Conservation (phyloP, 352 stramenopile genomes). For the Globisporangium paddicum region DNA sequence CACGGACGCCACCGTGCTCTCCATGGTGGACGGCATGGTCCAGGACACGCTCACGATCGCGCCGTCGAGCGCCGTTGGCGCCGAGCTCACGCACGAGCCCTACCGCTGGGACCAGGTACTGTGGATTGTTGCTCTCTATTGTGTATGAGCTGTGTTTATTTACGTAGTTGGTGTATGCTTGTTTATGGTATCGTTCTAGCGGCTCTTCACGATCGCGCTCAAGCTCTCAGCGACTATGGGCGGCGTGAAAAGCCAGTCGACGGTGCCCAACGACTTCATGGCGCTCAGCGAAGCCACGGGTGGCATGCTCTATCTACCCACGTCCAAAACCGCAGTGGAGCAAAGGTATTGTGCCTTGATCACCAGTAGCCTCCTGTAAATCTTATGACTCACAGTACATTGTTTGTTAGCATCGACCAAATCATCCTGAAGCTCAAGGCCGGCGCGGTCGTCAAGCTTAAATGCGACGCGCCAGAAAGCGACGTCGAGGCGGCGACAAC, state of each 20-base stretch:
- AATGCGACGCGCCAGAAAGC: constrained; percentile 47
- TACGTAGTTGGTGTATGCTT: background rate
- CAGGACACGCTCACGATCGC: constrained; percentile 75
- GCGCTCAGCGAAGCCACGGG: constrained; percentile 82
- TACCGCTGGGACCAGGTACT: constrained; percentile 80
- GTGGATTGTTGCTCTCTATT: background rate
- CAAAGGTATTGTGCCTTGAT: constrained; percentile 17
- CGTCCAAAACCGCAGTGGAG: constrained; percentile 71
- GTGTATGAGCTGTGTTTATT: no score
- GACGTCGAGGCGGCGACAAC: constrained; percentile 41
- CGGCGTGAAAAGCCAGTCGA: constrained; percentile 37
- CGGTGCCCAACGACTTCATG: constrained; percentile 71
- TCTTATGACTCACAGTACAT: background rate
- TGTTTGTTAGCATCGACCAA: constrained; percentile 66
- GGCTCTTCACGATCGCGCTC: constrained; percentile 75
- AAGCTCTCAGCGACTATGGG: constrained; percentile 72
- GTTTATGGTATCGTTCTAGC: constrained; percentile 12
- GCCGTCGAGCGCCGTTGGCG: constrained; percentile 54
- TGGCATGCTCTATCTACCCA: constrained; percentile 80
- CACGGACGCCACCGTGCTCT: constrained; percentile 76
- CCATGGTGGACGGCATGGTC: constrained; percentile 55
- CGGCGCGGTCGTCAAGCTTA: constrained; percentile 79
- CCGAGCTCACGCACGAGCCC: constrained; percentile 78
- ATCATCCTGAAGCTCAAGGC: constrained; percentile 82
- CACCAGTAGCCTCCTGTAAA: background rate